Evolutionary conservation across 768 basidiomycete genomes (phyloP).

Genomic region (Suillus lakei): DNA sequence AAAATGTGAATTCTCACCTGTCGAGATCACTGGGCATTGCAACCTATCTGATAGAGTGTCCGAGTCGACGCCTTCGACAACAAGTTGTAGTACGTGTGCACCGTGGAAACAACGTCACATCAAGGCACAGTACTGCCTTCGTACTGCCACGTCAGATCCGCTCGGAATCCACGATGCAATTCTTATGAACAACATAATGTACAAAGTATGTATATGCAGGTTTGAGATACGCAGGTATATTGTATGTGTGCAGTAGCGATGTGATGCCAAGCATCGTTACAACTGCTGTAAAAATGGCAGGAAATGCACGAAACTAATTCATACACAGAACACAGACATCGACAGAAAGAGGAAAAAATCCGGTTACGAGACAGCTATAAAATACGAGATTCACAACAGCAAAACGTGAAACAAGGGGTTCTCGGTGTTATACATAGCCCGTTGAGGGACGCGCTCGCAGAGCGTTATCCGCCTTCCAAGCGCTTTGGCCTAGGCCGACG

Average conservation of each 20-base stretch:
- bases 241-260: conserved; percentile 13
- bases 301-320: conserved; percentile 9
- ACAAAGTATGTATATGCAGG: conserved; percentile 13
- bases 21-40: conserved; percentile 61
- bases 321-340: conserved; percentile 14
- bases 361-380: conserved; percentile 14
- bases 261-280: conserved; percentile 2
- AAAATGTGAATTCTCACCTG: conserved; percentile 47
- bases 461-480: conserved; percentile 52
- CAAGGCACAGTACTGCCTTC: not conserved
- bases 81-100: conserved; percentile 12
- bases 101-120: conserved; percentile 2
- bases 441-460: conserved; percentile 40
- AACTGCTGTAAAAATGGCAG: conserved; percentile 1
- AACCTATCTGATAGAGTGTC: conserved; percentile 18
- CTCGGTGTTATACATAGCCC: conserved; percentile 6
- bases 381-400: conserved; percentile 9
- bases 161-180: conserved; percentile 4
- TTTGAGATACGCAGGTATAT: conserved; percentile 14
- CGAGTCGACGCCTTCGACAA: conserved; percentile 5
- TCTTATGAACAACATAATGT: conserved; percentile 12
- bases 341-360: conserved; percentile 3
- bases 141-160: conserved; percentile 11
- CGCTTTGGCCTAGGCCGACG: conserved; percentile 41
- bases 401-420: not conserved